phyloP scores from a whole-genome alignment of 2,329 filamentous ascomycete species.

The Microdochium trichocladiopsis region DNA sequence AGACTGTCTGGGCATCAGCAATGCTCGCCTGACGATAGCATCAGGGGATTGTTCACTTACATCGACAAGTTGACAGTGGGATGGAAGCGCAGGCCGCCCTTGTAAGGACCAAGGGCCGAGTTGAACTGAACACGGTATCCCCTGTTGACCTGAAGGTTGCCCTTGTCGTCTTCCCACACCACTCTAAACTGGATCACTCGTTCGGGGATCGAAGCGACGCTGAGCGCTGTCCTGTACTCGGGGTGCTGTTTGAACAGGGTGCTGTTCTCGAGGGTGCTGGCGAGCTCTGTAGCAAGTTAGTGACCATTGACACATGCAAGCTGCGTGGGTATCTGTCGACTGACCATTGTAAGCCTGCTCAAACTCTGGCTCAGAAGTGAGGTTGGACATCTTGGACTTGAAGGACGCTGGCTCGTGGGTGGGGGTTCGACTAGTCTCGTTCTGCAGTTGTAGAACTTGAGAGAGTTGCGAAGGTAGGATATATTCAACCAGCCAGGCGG shows the following conservation, averaged over 20 bases:
- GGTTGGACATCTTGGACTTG: constrained; percentile 63
- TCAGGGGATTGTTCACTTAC: too few relatives aligned
- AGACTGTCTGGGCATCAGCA: constrained; percentile 46
- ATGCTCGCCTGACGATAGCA: neutral
- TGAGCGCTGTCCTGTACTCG: constrained; percentile 86
- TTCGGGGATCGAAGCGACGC: constrained; percentile 85
- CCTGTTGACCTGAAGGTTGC: constrained; percentile 83
- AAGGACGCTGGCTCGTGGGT: neutral
- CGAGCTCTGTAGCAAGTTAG: constrained; percentile 70
- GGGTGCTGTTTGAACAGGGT: constrained; percentile 89
- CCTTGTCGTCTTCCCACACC: constrained; percentile 92
- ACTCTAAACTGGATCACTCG: constrained; percentile 96
- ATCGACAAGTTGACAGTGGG: constrained; percentile 75
- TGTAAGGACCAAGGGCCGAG: constrained; percentile 94
- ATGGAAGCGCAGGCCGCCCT: constrained; percentile 93
- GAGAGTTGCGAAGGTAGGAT: too few relatives aligned
- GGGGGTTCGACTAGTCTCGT: too few relatives aligned
- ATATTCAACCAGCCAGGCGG: too few relatives aligned
- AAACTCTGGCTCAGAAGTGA: constrained; percentile 89
- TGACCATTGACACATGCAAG: constrained; percentile 5
- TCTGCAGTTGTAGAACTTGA: neutral
- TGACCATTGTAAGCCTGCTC: constrained; percentile 95
- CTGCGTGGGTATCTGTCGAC: constrained; percentile 11
- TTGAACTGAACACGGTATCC: constrained; percentile 98
- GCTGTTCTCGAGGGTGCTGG: constrained; percentile 88